Evolutionary conservation across 2,329 filamentous ascomycete genomes (phyloP).

Genomic region (Calonectria montana): DNA sequence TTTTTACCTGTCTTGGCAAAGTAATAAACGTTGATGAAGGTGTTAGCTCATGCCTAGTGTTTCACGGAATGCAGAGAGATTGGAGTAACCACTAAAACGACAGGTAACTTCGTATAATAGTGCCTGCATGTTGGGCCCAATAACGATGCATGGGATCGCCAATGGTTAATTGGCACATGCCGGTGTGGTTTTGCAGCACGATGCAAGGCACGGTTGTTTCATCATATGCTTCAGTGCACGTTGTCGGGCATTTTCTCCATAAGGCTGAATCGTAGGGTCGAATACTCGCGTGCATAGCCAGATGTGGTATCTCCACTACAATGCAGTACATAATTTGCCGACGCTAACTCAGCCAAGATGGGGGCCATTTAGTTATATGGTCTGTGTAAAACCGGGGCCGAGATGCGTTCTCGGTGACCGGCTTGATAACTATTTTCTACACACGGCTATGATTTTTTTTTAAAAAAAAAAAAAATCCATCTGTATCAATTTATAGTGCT

Average conservation of each 20-base stretch:
- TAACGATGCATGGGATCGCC: neutral
- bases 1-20: neutral
- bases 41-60: neutral
- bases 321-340: neutral
- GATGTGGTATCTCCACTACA: neutral
- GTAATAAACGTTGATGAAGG: neutral
- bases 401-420: too few relatives aligned
- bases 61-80: neutral
- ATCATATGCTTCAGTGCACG: neutral
- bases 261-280: neutral
- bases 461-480: too few relatives aligned
- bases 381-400: neutral
- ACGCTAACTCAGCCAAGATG: neutral
- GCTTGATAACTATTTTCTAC: neutral
- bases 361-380: neutral
- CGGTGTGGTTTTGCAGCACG: neutral
- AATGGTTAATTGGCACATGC: neutral
- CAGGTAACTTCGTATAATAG: neutral
- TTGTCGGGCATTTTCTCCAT: neutral
- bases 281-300: neutral
- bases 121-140: neutral
- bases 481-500: neutral
- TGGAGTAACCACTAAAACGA: neutral
- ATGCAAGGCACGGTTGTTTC: neutral
- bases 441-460: neutral